Base-by-base conservation (phyloP, 108 stramenopile species). In the Parietichytrium sp. region DNA sequence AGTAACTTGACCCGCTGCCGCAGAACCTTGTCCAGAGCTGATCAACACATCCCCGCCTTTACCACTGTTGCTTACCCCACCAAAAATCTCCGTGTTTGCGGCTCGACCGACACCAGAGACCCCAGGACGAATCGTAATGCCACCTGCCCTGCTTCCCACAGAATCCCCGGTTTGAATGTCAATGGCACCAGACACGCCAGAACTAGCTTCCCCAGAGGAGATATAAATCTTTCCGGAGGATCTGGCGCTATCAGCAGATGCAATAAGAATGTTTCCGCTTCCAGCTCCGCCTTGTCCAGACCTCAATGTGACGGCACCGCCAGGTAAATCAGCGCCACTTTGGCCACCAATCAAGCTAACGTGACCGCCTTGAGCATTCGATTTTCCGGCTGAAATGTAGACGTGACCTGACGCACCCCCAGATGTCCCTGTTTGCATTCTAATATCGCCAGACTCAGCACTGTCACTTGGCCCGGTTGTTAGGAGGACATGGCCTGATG, bases 171-270 rank as follows among this genome's bases (percentile, higher is more conserved):
- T 86, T 27, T 42, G 47, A 30, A 86, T 47, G 13, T 80, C 77
- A 10, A 86, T 86, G 30, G 83, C 47, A 0, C 86, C 86, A 2
- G 85, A 84, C 12, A 45, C 38, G 20, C 85, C 85, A n/a, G 55
- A 45, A 25, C 78, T 85, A 15, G 29, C 72, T 4, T 61, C 84
- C 26, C 85, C 84, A 3, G 85, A 84, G 12, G 87, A 86, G 1
- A 42, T 47, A 20, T 83, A 27, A 50, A 84, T 48, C n/a, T n/a
- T n/a, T n/a, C n/a, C n/a, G n/a, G n/a, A n/a, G n/a, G n/a, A n/a
- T n/a, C n/a, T n/a, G n/a, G n/a, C n/a, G n/a, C n/a, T n/a, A n/a
- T n/a, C n/a, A n/a, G n/a, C n/a, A n/a, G n/a, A n/a, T n/a, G n/a
- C n/a, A n/a, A n/a, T n/a, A n/a, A n/a, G n/a, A n/a, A n/a, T n/a